phyloP scores from a whole-genome alignment of 2,329 filamentous ascomycete species.

The Fusarium mundagurra region DNA sequence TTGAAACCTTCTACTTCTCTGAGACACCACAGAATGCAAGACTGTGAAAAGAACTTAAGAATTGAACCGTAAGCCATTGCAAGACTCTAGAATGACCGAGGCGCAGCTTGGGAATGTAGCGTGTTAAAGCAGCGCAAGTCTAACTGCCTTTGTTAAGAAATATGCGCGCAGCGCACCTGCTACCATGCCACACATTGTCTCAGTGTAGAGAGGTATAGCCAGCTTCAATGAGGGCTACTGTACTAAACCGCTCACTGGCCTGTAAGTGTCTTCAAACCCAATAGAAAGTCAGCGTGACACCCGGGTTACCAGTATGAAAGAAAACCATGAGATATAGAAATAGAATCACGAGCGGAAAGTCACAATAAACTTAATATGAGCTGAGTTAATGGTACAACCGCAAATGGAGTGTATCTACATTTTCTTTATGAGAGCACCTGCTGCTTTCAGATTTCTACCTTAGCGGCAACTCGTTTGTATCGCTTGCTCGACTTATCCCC shows the following conservation, averaged over 20 bases:
- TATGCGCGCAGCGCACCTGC: background rate
- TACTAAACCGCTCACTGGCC: too few species aligned
- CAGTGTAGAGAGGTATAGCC: background rate
- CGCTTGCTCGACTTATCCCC: background rate
- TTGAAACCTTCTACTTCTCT: background rate
- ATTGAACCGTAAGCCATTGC: accelerated
- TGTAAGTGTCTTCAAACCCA: too few species aligned
- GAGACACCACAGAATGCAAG: background rate
- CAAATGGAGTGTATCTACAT: too few species aligned
- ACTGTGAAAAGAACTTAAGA: accelerated
- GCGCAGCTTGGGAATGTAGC: accelerated
- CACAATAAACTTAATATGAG: too few species aligned
- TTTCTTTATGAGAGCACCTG: too few species aligned
- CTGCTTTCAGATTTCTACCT: too few species aligned
- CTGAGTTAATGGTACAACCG: too few species aligned
- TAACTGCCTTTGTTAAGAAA: accelerated
- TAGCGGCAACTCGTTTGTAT: accelerated
- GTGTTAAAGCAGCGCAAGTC: accelerated
- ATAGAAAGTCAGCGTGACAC: too few species aligned
- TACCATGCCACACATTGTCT: too few species aligned
- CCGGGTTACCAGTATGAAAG: too few species aligned
- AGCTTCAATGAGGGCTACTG: accelerated
- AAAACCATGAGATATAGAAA: too few species aligned
- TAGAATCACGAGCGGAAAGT: too few species aligned
- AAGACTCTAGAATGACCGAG: accelerated